Evolutionary conservation across 805 yeast genomes (phyloP).

Genomic region (Kodamaea neixiangensis): DNA sequence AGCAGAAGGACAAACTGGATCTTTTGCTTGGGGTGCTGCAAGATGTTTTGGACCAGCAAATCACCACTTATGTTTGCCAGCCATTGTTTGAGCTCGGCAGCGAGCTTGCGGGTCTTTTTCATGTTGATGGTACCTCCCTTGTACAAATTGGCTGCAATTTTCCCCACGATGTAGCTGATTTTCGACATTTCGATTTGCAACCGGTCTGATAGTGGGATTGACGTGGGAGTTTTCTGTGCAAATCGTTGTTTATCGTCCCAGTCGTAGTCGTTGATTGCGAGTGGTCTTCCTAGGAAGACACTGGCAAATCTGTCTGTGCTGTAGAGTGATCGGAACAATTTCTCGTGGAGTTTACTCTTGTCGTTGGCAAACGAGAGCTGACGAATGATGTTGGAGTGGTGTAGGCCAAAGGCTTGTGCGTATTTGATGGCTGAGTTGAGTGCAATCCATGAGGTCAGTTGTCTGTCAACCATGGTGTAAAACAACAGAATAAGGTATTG

Average conservation of each 20-base stretch:
- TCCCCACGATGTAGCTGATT: constrained; percentile 7
- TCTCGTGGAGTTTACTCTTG: not conserved
- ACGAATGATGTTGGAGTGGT: not conserved
- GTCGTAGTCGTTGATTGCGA: constrained; percentile 10
- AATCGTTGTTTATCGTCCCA: constrained; percentile 11
- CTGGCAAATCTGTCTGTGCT: constrained; percentile 6
- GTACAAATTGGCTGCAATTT: constrained; percentile 7
- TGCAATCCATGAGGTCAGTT: constrained; percentile 11
- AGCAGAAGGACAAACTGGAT: constrained; percentile 4
- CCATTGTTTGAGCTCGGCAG: constrained; percentile 9
- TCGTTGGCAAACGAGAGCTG: not conserved
- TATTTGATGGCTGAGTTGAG: constrained; percentile 9
- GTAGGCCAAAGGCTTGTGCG: constrained; percentile 11
- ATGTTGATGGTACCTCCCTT: not conserved
- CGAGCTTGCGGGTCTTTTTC: not conserved
- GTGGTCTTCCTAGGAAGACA: constrained; percentile 11
- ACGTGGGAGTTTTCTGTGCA: not conserved
- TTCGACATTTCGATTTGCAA: constrained; percentile 7
- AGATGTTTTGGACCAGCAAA: not conserved
- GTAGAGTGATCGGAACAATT: constrained; percentile 9
- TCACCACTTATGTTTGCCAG: not conserved
- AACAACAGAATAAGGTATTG: constrained; percentile 7
- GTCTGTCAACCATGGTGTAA: constrained; percentile 4
- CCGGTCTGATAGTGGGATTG: not conserved
- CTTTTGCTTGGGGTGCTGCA: not conserved